Base-by-base conservation (phyloP, 805 yeast species). In the Candida awuae region DNA sequence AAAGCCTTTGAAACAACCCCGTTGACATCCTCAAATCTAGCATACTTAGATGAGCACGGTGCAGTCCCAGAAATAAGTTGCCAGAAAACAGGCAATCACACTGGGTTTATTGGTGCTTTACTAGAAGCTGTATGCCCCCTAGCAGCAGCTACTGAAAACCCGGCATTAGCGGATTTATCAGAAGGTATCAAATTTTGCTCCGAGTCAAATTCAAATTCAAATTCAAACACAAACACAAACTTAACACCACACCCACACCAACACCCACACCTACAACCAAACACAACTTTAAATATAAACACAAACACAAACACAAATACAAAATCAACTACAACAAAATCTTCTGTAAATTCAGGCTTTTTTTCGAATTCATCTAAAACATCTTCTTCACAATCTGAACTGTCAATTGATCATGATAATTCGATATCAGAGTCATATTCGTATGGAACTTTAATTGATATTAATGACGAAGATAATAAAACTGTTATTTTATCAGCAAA, bases 1-100 rank as follows among this genome's bases (percentile, higher is more conserved):
- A 57, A 49, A 44, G 48, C 63, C 6, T 60, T 58, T 43, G 54
- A 49, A n/a, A 60, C 65, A 13, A 52, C 63, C 25, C 65, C 63
- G 17, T 38, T 60, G 13, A 60, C 65, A 6, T 43, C 53, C 8
- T 52, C 48, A 32, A 60, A 60, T 42, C 45, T 60, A 30, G 56
- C 58, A 21, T 55, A 49, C 32, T 44, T 60, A 37, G 56, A 56
- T 37, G n/a, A n/a, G n/a, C n/a, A n/a, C n/a, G n/a, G n/a, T n/a
- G n/a, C n/a, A n/a, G n/a, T n/a, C n/a, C n/a, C n/a, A n/a, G n/a
- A n/a, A n/a, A n/a, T n/a, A n/a, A n/a, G n/a, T n/a, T n/a, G n/a
- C n/a, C n/a, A n/a, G n/a, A n/a, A n/a, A n/a, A n/a, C n/a, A n/a
- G n/a, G n/a, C n/a, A n/a, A n/a, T n/a, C n/a, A n/a, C n/a, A n/a